phyloP scores from a whole-genome alignment of 208 protist species.

The Trichomonas vaginalis region DNA sequence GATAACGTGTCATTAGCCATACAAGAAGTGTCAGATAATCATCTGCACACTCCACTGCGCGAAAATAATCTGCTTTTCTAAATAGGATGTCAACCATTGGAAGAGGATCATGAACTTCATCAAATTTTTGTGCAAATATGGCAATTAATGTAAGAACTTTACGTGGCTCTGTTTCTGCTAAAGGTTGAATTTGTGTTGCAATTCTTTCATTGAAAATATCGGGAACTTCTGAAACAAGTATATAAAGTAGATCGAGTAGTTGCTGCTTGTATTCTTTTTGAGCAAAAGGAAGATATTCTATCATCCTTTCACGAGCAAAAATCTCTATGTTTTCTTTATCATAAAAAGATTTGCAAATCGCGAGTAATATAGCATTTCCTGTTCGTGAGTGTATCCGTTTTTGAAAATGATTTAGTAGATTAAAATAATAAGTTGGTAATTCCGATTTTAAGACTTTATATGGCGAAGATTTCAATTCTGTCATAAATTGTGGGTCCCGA shows the following conservation, averaged over 20 bases:
- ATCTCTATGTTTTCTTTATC: neutral
- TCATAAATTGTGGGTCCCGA: neutral
- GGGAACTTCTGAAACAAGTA: neutral
- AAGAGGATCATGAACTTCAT: neutral
- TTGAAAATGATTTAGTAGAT: neutral
- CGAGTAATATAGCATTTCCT: neutral
- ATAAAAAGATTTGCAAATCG: neutral
- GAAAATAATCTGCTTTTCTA: neutral
- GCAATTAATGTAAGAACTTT: neutral
- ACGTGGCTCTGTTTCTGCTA: neutral
- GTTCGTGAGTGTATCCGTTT: neutral
- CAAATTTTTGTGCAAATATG: neutral
- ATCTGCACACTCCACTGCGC: neutral
- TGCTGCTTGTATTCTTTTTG: neutral
- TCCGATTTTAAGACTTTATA: neutral
- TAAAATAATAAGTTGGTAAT: neutral
- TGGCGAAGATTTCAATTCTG: neutral
- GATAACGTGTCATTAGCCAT: neutral
- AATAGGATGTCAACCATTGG: neutral
- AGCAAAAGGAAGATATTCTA: neutral
- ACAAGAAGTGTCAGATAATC: neutral
- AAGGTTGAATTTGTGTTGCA: neutral
- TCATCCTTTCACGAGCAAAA: neutral
- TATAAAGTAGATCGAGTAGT: neutral
- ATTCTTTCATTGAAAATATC: neutral